Percentiles rank a stretch among this genome's conserved stretches.
Conservation (phyloP, 2,329 filamentous ascomycete genomes). For the Cyclaneusma minus region DNA sequence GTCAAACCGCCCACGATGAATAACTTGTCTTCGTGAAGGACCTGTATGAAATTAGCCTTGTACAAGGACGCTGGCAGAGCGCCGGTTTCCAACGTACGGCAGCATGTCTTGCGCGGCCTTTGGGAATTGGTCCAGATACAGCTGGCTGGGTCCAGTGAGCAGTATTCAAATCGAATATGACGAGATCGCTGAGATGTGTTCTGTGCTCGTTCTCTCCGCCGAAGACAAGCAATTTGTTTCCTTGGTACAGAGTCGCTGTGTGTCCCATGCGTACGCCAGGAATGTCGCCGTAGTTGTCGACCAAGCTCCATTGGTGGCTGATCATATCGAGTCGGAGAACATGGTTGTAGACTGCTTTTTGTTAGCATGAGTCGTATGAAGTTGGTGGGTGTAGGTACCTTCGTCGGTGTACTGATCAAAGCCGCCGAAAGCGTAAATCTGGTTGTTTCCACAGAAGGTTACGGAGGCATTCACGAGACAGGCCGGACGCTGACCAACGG, state of each 20-base stretch:
- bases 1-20: constrained; percentile 95
- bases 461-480: constrained; percentile 97
- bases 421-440: constrained; percentile 95
- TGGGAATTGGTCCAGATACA: constrained; percentile 69
- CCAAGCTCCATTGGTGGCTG: constrained; percentile 82
- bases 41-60: constrained; percentile 18
- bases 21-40: constrained; percentile 89
- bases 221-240: constrained; percentile 90
- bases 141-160: constrained; percentile 92
- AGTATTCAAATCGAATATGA: constrained; percentile 87
- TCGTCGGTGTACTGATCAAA: constrained; percentile 99
- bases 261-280: constrained; percentile 96
- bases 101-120: constrained; percentile 83
- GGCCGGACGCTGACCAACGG: constrained; percentile 67
- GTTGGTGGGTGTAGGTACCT: constrained; percentile 29
- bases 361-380: constrained; percentile 14
- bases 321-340: constrained; percentile 78
- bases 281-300: constrained; percentile 98
- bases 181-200: constrained; percentile 87
- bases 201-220: constrained; percentile 96
- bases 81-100: too few species aligned
- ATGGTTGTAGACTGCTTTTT: constrained; percentile 98
- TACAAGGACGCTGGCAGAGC: neutral
- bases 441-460: constrained; percentile 94
- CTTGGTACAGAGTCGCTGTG: constrained; percentile 85